Conservation (phyloP, 2,329 filamentous ascomycete species). For the Aspergillus unguis region DNA sequence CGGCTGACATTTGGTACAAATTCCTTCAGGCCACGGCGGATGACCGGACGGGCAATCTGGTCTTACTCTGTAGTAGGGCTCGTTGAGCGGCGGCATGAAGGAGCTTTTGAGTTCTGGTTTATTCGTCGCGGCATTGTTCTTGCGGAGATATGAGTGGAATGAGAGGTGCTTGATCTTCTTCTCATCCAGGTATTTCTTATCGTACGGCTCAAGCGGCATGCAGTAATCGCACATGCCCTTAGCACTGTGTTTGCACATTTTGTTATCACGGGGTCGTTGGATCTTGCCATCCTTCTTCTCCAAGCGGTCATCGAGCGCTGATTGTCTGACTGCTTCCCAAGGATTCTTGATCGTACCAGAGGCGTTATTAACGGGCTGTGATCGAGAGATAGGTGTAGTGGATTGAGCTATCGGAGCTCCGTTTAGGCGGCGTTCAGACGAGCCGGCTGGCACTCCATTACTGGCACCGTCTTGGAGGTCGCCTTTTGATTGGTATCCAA, state of each 20-base stretch:
- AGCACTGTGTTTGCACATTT: conserved; percentile 92
- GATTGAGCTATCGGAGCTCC: conserved; percentile 33
- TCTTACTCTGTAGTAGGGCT: conserved; percentile 88
- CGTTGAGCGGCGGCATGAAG: conserved; percentile 90
- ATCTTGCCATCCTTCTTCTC: conserved; percentile 93
- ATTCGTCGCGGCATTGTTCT: conserved; percentile 94
- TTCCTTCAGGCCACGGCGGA: conserved; percentile 89
- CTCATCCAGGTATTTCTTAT: conserved; percentile 80
- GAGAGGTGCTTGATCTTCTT: conserved; percentile 99
- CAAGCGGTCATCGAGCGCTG: conserved; percentile 77
- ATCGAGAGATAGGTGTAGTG: conserved; percentile 61
- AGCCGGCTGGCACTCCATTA: conserved; percentile 24
- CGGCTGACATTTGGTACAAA: conserved; percentile 97
- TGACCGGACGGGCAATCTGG: conserved; percentile 90
- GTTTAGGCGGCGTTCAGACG: conserved; percentile 35
- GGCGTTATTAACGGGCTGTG: conserved; percentile 48
- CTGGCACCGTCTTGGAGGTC: conserved; percentile 48
- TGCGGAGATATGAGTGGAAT: conserved; percentile 90
- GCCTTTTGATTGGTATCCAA: conserved; percentile 68
- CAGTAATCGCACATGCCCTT: conserved; percentile 99
- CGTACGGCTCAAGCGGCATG: conserved; percentile 93
- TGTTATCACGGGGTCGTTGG: conserved; percentile 64
- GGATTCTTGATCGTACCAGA: conserved; percentile 72
- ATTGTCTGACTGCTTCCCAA: conserved; percentile 90
- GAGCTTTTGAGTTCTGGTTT: conserved; percentile 91